Evolutionary conservation across 768 basidiomycete species (phyloP), one percentile per base, ranked within the genome.

Genomic region (Boletus subparvulus): DNA sequence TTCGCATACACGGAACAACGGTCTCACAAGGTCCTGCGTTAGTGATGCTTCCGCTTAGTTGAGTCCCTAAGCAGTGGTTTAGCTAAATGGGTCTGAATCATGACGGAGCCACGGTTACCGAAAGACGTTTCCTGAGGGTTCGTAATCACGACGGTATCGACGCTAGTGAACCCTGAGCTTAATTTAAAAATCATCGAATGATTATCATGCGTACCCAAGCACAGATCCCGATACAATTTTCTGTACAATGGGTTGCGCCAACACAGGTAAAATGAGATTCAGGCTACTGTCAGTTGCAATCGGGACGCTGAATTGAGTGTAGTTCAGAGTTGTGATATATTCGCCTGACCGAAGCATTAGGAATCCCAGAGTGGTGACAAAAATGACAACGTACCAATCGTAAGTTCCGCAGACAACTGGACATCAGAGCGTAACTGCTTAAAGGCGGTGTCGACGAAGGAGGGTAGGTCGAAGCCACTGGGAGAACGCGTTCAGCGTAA

Each of bases 181-280:
- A 9, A 47, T 28, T 21, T 28, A 26, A 14, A 14, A 16, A 33
- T 17, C 10, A 14, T 16, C 10, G 1, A 6, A 44, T 11, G 2
- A 42, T 24, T 16, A 12, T 42, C 12, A 44, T n/a, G 60, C 73
- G 16, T 58, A 84, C 86, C 82, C 79, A 47, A 90, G 68, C 9
- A 75, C 67, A 17, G 85, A 80, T 17, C 76, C 82, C 6, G 78
- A 75, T 41, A 90, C 85, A 54, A 90, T 79, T 58, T 81, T 83
- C 67, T 90, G 86, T 6, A 90, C 88, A 53, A 91, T 88, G 5
- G 88, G 88, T 50, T 82, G 77, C 0, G 88, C 88, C 55, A 91
- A 79, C 41, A 87, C 65, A 7, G 87, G 88, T 7, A 91, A 75
- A 50, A 90, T 82, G 36, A 86, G 69, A 59, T 86, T 75, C 53